A percentile compares a stretch with the other conserved stretches of the same genome.
These are phyloP conservation scores for Kernera saxatilis DNA, from an alignment of 345 rosid species.

Conservation along the genomic window DNA sequence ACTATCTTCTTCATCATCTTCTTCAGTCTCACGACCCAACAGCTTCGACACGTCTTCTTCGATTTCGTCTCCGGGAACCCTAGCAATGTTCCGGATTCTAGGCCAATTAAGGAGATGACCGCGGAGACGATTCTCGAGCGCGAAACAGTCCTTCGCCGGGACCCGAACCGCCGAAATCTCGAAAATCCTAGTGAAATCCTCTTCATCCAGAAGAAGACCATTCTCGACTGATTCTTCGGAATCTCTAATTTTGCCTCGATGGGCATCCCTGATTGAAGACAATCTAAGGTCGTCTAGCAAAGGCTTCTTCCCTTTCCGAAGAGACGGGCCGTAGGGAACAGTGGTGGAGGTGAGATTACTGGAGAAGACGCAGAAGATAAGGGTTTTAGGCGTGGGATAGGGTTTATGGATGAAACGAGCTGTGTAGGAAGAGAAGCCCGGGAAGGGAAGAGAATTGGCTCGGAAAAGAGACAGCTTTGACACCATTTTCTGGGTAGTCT, in stretches of 20 bases:
- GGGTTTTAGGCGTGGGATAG: slow-evolving; percentile 27
- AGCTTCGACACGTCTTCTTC: slow-evolving; percentile 41
- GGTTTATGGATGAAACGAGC: slow-evolving; percentile 32
- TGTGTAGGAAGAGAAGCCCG: slow-evolving; percentile 23
- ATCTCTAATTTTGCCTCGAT: not conserved
- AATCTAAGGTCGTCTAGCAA: not conserved
- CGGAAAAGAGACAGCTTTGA: slow-evolving; percentile 42
- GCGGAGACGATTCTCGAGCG: slow-evolving; percentile 69
- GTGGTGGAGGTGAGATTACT: slow-evolving; percentile 1
- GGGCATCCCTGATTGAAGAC: not conserved
- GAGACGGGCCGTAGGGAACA: slow-evolving; percentile 71
- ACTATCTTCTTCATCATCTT: slow-evolving; percentile 13
- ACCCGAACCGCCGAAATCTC: slow-evolving; percentile 63
- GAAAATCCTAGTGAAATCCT: slow-evolving; percentile 55
- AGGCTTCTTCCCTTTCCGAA: slow-evolving; percentile 55
- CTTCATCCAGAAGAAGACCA: slow-evolving; percentile 36
- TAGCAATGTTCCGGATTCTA: slow-evolving; percentile 63
- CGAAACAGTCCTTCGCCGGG: slow-evolving; percentile 55
- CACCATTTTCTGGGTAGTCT: slow-evolving; percentile 29
- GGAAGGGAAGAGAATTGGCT: slow-evolving; percentile 33
- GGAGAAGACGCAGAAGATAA: slow-evolving; percentile 33
- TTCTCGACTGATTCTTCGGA: slow-evolving; percentile 26
- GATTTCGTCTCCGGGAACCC: slow-evolving; percentile 73
- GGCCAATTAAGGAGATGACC: slow-evolving; percentile 94
- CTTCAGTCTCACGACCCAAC: slow-evolving; percentile 6